These are phyloP conservation scores for Oryza officinalis DNA, from an alignment of 176 grass and related monocot genomes.

Conservation along the genomic window DNA sequence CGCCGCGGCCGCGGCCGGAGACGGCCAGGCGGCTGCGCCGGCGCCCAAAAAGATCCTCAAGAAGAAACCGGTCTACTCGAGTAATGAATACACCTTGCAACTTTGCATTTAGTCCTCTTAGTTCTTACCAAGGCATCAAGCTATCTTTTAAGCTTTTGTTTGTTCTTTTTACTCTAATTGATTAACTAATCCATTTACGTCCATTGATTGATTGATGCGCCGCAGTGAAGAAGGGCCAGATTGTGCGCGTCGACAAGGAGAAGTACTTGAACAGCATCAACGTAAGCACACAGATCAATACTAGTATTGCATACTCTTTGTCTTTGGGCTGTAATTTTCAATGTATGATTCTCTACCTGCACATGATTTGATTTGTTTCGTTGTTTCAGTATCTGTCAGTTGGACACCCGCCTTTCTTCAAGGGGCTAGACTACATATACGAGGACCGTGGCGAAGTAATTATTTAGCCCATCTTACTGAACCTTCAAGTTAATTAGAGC, in stretches of 20 bases:
- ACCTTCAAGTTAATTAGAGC: background rate
- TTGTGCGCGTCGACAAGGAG: conserved; percentile 88
- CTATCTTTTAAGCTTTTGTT: too few relatives aligned
- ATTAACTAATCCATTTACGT: background rate
- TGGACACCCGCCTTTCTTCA: conserved; percentile 78
- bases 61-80: conserved; percentile 89
- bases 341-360: background rate
- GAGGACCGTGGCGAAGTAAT: conserved; percentile 82
- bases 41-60: conserved; percentile 56
- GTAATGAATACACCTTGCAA: conserved; percentile 33
- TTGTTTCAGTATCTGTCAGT: conserved; percentile 84
- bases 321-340: background rate
- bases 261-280: conserved; percentile 94
- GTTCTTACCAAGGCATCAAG: too few relatives aligned
- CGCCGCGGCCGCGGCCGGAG: background rate
- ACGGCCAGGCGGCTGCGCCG: background rate
- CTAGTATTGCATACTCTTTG: background rate
- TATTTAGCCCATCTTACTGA: background rate
- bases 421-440: conserved; percentile 91
- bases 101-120: too few relatives aligned
- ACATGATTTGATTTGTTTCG: background rate
- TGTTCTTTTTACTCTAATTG: too few relatives aligned
- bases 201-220: background rate
- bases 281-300: conserved; percentile 19
- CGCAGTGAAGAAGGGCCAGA: conserved; percentile 97